A percentile compares a stretch with the other conserved stretches of the same genome.
These are phyloP conservation scores for Pythium dissotocum DNA, from an alignment of 352 stramenopile species.

Conservation along the genomic window DNA sequence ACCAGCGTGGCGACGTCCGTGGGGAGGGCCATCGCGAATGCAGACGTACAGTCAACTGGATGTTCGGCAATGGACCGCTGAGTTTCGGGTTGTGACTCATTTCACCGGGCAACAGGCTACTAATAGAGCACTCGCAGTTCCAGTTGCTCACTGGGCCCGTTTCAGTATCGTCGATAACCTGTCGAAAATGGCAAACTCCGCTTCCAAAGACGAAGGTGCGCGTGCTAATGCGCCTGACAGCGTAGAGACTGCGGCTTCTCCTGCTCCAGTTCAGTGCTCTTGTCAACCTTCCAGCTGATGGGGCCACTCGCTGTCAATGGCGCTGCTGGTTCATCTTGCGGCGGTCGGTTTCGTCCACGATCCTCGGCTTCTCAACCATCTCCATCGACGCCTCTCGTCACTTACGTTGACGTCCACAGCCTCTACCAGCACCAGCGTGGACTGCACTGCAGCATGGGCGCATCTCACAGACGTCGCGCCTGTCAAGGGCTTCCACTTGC, in stretches of 20 bases:
- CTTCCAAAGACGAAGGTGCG: too few relatives aligned
- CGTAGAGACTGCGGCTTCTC: too few relatives aligned
- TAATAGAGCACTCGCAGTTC: too few relatives aligned
- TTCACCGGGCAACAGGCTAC: too few relatives aligned
- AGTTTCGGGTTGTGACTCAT: too few relatives aligned
- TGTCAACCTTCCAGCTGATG: too few relatives aligned
- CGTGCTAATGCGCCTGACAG: too few relatives aligned
- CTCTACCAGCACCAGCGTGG: constrained; percentile 14
- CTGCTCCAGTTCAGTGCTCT: too few relatives aligned
- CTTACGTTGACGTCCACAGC: neutral
- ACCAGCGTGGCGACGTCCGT: neutral
- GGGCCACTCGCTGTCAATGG: neutral
- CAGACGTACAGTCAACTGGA: neutral
- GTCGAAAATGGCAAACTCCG: too few relatives aligned
- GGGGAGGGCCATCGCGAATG: neutral
- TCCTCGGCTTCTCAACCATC: constrained; percentile 21
- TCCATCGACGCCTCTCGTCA: neutral
- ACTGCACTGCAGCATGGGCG: constrained; percentile 37
- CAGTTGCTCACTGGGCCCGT: too few relatives aligned
- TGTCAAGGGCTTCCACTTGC: constrained; percentile 68
- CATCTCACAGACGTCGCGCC: constrained; percentile 55
- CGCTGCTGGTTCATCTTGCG: constrained; percentile 27
- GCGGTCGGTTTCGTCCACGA: constrained; percentile 23
- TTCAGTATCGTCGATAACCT: too few relatives aligned
- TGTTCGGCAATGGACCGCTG: too few relatives aligned